Base-by-base conservation (phyloP, 805 yeast species). In the Vanderwaltozyma verrucispora region DNA sequence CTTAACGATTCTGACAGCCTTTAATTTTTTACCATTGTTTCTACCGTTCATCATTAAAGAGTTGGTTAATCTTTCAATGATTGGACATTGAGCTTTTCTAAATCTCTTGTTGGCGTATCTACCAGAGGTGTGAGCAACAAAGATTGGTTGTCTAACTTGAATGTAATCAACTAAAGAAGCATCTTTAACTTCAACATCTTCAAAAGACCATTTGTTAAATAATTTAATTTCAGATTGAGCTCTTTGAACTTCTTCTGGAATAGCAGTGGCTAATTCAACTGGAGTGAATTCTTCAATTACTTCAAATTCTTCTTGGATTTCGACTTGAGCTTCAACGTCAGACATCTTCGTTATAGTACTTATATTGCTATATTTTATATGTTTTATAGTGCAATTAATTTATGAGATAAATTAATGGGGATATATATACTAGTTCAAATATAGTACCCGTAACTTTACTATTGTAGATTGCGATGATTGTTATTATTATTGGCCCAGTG, bases 31-130 rank as follows among this genome's bases (percentile, higher is more conserved):
- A 81, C 99, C 99, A 83, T 94, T 92, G 94, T 92, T 92, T 80
- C 97, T 89, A 78, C 99, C 99, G 83, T 92, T 88, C 98, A 92
- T 92, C 98, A 92, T 92, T 68, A 92, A 78, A 53, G 98, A 83
- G 89, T 92, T 89, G 74, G 97, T 89, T 71, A 92, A 79, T 80
- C 99, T 89, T 82, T 92, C 99, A 60, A 92, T 71, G 69, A 92
- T 81, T 65, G 97, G 97, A 76, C 96, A 88, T 79, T 92, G 98
- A 58, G 97, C 92, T 82, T 92, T 92, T 82, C 97, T 88, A 84
- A 92, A 92, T 75, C 98, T 88, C 86, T 92, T 92, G 74, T 85
- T 70, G 63, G 97, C 97, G 76, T 89, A 92, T 74, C 96, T 89
- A 71, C 98, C 98, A 62, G 98, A 96, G 63, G 97, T 86, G 92